Evolutionary conservation across 768 basidiomycete genomes (phyloP).

Genomic region (Macrolepiota fuliginosa): DNA sequence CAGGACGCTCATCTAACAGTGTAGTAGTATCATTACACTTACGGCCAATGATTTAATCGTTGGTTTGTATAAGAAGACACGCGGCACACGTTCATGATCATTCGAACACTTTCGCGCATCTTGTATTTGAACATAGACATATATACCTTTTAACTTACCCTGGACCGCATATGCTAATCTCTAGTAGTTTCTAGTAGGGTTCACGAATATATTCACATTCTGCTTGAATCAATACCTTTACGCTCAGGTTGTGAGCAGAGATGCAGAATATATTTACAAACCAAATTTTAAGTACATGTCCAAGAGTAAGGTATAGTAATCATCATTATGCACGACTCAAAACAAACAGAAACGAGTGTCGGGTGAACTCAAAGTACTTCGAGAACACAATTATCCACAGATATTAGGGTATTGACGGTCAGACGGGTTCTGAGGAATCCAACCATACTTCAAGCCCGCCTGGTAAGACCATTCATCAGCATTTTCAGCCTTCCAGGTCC

Average conservation of each 20-base stretch:
- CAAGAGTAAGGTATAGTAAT: background rate
- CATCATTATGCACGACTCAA: background rate
- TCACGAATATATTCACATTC: no score
- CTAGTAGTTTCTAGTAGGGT: no score
- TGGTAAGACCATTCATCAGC: slow-evolving; percentile 92
- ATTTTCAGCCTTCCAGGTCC: slow-evolving; percentile 81
- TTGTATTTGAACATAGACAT: background rate
- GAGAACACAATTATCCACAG: slow-evolving; percentile 22
- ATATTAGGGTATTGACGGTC: slow-evolving; percentile 45
- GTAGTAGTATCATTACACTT: slow-evolving; percentile 77
- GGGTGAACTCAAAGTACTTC: background rate
- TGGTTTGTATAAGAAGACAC: slow-evolving; percentile 56
- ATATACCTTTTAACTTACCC: no score
- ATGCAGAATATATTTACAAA: no score
- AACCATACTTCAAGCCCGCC: slow-evolving; percentile 74
- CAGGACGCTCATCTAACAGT: background rate
- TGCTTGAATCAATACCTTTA: no score
- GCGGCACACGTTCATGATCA: slow-evolving; percentile 31
- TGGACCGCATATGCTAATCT: no score
- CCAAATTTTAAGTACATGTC: no score
- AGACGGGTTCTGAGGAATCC: slow-evolving; percentile 69
- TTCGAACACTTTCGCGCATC: background rate
- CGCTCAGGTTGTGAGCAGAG: no score
- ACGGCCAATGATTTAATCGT: slow-evolving; percentile 83
- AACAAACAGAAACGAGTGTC: background rate